These are phyloP conservation scores for Penicilliopsis zonata DNA, from an alignment of 495 filamentous ascomycete genomes.

Conservation along the genomic window DNA sequence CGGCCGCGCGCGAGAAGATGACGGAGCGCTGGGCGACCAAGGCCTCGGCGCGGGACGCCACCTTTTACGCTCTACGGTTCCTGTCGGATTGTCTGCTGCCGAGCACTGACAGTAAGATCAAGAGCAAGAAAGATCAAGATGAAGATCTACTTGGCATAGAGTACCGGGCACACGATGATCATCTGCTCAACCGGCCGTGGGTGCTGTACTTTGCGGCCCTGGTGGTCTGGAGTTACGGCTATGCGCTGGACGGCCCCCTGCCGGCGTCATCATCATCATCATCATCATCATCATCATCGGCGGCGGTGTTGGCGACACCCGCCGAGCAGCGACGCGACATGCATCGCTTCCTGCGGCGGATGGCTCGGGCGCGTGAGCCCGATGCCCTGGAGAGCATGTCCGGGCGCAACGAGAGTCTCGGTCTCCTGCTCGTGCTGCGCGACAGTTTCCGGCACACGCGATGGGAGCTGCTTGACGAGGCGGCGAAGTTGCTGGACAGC, in stretches of 20 bases:
- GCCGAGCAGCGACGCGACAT: conserved; percentile 66
- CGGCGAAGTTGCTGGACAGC: conserved; percentile 64
- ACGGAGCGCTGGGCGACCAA: conserved; percentile 84
- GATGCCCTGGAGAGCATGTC: conserved; percentile 66
- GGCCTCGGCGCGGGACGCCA: conserved; percentile 83
- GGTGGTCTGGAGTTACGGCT: conserved; percentile 94
- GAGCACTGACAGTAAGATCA: conserved; percentile 24
- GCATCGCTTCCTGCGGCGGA: conserved; percentile 60
- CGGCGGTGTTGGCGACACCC: conserved; percentile 39
- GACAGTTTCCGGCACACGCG: conserved; percentile 71
- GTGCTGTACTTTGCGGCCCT: conserved; percentile 90
- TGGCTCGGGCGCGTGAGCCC: conserved; percentile 66
- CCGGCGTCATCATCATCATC: too few species aligned
- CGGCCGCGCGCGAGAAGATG: conserved; percentile 71
- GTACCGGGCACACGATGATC: conserved; percentile 83
- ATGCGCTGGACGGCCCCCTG: conserved; percentile 74
- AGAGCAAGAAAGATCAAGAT: conserved; percentile 1
- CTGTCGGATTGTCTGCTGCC: conserved; percentile 65
- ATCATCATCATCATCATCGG: too few species aligned
- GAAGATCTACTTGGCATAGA: conserved; percentile 6
- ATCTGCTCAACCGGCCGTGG: conserved; percentile 87
- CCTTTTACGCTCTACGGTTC: conserved; percentile 87
- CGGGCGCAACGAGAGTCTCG: conserved; percentile 72
- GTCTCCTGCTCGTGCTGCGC: conserved; percentile 69
- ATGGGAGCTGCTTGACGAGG: conserved; percentile 89